phyloP scores from a whole-genome alignment of 2,329 filamentous ascomycete genomes.

The Epichloe brachyelytri region DNA sequence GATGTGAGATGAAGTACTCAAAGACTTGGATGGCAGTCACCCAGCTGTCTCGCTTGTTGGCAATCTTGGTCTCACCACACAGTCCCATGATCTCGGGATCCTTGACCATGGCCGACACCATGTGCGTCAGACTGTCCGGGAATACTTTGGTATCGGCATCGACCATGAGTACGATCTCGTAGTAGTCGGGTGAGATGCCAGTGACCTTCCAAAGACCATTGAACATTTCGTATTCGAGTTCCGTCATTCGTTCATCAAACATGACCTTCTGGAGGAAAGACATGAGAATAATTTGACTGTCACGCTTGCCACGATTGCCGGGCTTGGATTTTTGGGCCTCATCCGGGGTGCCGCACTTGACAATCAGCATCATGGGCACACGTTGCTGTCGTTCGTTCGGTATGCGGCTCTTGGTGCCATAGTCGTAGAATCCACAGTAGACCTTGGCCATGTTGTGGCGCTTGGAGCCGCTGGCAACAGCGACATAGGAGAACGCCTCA shows the following conservation, averaged over 20 bases:
- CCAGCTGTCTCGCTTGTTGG: slow-evolving; percentile 92
- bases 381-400: slow-evolving; percentile 83
- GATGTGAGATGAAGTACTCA: slow-evolving; percentile 98
- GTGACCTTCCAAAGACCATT: slow-evolving; percentile 98
- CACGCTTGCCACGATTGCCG: slow-evolving; percentile 94
- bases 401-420: slow-evolving; percentile 68
- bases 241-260: slow-evolving; percentile 99
- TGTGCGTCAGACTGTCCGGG: slow-evolving; percentile 94
- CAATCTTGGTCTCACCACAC: slow-evolving; percentile 98
- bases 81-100: slow-evolving; percentile 99
- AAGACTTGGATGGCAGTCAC: slow-evolving; percentile 98
- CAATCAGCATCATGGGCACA: slow-evolving; percentile 92
- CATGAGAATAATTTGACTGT: slow-evolving; percentile 98
- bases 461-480: slow-evolving; percentile 89
- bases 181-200: slow-evolving; percentile 95
- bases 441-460: slow-evolving; percentile 99
- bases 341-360: slow-evolving; percentile 89
- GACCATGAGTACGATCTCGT: slow-evolving; percentile 96
- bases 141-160: slow-evolving; percentile 99
- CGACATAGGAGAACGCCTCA: slow-evolving; percentile 86
- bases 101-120: slow-evolving; percentile 98
- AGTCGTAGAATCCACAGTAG: slow-evolving; percentile 96
- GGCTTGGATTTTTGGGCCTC: slow-evolving; percentile 75
- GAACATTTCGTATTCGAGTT: slow-evolving; percentile 99
- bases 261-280: slow-evolving; percentile 99